phyloP scores from a whole-genome alignment of 805 yeast genomes.

The Myxozyma udenii region DNA sequence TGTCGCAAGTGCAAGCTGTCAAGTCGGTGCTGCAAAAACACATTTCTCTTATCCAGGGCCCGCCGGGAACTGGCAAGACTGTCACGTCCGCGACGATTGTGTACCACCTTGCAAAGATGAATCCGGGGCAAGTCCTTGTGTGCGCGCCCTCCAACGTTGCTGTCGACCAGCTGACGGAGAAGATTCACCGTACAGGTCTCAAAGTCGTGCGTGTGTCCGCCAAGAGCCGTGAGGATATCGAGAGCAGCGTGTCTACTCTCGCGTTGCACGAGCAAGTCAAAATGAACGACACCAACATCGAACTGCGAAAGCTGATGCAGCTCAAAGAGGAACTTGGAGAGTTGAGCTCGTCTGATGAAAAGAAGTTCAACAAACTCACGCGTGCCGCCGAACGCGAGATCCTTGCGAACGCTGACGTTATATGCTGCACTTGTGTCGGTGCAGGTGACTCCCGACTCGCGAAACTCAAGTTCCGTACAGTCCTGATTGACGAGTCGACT shows the following conservation, averaged over 20 bases:
- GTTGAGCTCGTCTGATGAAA: constrained; percentile 54
- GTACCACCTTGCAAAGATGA: constrained; percentile 64
- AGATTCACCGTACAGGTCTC: constrained; percentile 66
- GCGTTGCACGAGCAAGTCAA: constrained; percentile 57
- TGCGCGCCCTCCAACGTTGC: constrained; percentile 97
- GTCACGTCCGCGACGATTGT: constrained; percentile 88
- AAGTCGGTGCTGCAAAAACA: constrained; percentile 65
- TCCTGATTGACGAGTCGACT: constrained; percentile 86
- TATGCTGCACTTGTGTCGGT: constrained; percentile 89
- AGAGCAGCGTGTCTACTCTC: constrained; percentile 55
- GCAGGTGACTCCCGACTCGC: constrained; percentile 74
- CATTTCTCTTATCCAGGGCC: constrained; percentile 83
- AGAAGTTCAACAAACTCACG: constrained; percentile 44
- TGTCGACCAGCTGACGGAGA: constrained; percentile 81
- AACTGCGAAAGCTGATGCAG: constrained; percentile 55
- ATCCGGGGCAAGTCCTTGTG: constrained; percentile 66
- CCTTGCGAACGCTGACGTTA: constrained; percentile 63
- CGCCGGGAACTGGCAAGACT: constrained; percentile 96
- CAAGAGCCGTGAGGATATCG: constrained; percentile 75
- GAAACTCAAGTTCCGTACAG: constrained; percentile 62
- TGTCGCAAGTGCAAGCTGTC: constrained; percentile 78
- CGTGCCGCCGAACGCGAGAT: constrained; percentile 50
- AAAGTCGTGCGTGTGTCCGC: constrained; percentile 78
- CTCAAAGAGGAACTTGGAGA: constrained; percentile 68
- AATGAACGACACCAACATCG: constrained; percentile 41